A percentile compares a stretch with the other conserved stretches of the same genome.
phyloP scores from a whole-genome alignment of 1,284 basidiomycete species.

The Porogramme epimiltina region DNA sequence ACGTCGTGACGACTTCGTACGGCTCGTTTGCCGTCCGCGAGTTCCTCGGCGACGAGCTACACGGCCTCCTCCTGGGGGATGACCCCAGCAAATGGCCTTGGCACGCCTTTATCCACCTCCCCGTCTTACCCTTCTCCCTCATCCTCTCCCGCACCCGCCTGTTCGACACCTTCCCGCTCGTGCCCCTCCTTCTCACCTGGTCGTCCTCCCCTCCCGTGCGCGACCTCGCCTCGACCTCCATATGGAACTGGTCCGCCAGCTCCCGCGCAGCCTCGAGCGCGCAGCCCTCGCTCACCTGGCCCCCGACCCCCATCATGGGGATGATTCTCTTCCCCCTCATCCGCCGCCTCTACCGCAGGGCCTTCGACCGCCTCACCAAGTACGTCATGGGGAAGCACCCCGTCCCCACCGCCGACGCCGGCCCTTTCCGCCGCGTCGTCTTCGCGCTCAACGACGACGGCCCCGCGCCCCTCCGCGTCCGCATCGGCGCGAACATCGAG shows the following conservation, averaged over 20 bases:
- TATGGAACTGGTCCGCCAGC: constrained; percentile 4
- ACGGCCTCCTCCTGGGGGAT: constrained; percentile 57
- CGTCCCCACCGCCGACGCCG: constrained; percentile 7
- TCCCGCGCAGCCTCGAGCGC: background rate
- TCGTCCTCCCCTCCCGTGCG: constrained; percentile 51
- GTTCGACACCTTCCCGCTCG: constrained; percentile 48
- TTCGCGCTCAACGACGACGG: constrained; percentile 46
- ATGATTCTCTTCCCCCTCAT: constrained; percentile 54
- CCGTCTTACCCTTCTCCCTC: constrained; percentile 57
- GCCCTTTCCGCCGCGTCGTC: constrained; percentile 31
- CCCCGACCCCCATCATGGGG: constrained; percentile 63
- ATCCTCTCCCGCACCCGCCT: constrained; percentile 57
- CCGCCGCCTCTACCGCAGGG: constrained; percentile 46
- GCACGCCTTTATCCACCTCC: constrained; percentile 73
- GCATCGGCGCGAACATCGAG: constrained; percentile 34
- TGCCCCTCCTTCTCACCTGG: constrained; percentile 67
- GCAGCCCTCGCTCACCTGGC: constrained; percentile 46
- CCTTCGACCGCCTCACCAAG: constrained; percentile 43
- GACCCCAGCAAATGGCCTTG: constrained; percentile 70
- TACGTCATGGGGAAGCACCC: constrained; percentile 47
- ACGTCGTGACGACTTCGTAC: constrained; percentile 64
- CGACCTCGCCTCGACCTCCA: background rate
- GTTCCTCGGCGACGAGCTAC: constrained; percentile 70
- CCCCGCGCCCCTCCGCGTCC: constrained; percentile 45
- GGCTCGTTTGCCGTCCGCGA: constrained; percentile 71